A percentile compares a stretch with the other conserved stretches of the same genome.
These are phyloP conservation scores for Colletotrichum tofieldiae DNA, from an alignment of 2,329 filamentous ascomycete genomes.

Conservation along the genomic window DNA sequence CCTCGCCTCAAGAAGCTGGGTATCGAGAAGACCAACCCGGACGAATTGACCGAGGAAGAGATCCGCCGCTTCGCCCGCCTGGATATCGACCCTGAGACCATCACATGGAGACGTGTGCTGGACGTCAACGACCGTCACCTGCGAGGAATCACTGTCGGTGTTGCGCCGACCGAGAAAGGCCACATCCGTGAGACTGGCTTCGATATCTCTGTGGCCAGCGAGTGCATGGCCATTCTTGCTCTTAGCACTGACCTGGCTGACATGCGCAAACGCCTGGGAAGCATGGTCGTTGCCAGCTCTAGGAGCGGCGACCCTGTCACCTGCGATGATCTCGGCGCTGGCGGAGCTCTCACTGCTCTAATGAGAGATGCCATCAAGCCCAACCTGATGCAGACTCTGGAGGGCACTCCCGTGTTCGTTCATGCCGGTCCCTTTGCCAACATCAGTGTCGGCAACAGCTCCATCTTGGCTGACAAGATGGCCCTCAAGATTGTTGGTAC, in stretches of 20 bases:
- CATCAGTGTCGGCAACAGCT: constrained; percentile 97
- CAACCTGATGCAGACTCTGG: constrained; percentile 97
- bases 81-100: constrained; percentile 96
- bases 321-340: constrained; percentile 94
- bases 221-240: constrained; percentile 98
- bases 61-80: constrained; percentile 90
- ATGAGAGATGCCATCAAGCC: constrained; percentile 99
- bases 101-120: constrained; percentile 95
- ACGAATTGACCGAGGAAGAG: constrained; percentile 92
- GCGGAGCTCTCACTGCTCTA: constrained; percentile 91
- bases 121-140: constrained; percentile 98
- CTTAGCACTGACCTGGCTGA: constrained; percentile 90
- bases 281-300: constrained; percentile 96
- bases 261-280: constrained; percentile 92
- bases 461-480: constrained; percentile 93
- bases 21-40: constrained; percentile 93
- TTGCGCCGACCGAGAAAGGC: constrained; percentile 91
- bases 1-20: constrained; percentile 94
- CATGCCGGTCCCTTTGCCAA: constrained; percentile 98
- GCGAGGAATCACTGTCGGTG: constrained; percentile 89
- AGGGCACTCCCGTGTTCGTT: constrained; percentile 97
- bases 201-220: constrained; percentile 97
- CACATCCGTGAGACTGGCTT: constrained; percentile 92
- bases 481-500: constrained; percentile 96
- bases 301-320: constrained; percentile 90